These are phyloP conservation scores for Saccharomycopsis fodiens DNA, from an alignment of 805 yeast species.

Conservation along the genomic window DNA sequence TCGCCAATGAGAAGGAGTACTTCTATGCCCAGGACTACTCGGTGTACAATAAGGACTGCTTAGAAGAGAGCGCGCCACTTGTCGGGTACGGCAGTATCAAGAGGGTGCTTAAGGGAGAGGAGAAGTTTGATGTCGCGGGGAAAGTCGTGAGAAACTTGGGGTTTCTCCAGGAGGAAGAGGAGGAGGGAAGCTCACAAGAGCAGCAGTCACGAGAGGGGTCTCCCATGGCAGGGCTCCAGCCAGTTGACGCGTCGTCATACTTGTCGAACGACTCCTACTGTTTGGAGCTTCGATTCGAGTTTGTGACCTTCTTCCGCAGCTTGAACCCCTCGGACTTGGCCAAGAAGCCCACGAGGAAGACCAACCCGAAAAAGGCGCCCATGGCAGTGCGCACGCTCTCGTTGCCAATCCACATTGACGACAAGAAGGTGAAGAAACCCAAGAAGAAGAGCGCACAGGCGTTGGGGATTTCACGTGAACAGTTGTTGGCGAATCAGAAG, in stretches of 20 bases:
- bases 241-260: neutral
- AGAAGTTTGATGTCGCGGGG: constrained; percentile 5
- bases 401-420: constrained; percentile 9
- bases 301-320: constrained; percentile 10
- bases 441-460: neutral
- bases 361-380: constrained; percentile 12
- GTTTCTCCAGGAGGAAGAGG: constrained; percentile 2
- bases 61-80: constrained; percentile 13
- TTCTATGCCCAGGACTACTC: constrained; percentile 15
- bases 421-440: neutral
- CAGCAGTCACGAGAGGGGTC: neutral
- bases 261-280: constrained; percentile 6
- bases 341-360: constrained; percentile 1
- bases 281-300: constrained; percentile 13
- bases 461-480: no score
- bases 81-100: constrained; percentile 18
- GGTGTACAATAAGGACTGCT: constrained; percentile 15
- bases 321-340: neutral
- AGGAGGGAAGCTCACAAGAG: neutral
- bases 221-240: neutral
- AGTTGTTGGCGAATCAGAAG: neutral
- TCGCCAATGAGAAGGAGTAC: neutral
- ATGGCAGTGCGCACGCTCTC: constrained; percentile 19
- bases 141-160: constrained; percentile 7
- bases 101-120: neutral